Evolutionary conservation across 1,284 basidiomycete genomes (phyloP).

Genomic region (Trametes pubescens): DNA sequence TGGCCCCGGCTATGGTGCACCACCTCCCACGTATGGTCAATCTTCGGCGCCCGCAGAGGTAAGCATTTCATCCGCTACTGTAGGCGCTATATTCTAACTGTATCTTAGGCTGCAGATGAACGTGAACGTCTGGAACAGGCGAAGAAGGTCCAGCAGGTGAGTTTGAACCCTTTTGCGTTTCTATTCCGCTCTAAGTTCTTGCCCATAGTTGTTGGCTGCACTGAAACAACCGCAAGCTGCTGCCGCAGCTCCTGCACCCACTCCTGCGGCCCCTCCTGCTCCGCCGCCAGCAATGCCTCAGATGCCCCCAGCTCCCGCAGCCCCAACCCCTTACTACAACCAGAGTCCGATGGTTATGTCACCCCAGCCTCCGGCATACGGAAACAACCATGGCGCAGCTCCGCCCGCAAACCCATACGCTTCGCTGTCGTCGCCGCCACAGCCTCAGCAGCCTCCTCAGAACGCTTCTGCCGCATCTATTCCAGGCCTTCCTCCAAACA

Average conservation of each 20-base stretch:
- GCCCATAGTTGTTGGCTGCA: slow-evolving; percentile 69
- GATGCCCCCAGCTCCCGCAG: slow-evolving; percentile 43
- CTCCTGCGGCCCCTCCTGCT: slow-evolving; percentile 44
- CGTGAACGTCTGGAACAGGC: slow-evolving; percentile 84
- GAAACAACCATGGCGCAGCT: slow-evolving; percentile 19
- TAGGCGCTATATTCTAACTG: not conserved
- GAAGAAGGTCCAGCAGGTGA: slow-evolving; percentile 78
- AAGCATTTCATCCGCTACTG: slow-evolving; percentile 18
- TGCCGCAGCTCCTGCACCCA: slow-evolving; percentile 18
- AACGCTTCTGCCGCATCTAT: slow-evolving; percentile 23
- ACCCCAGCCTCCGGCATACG: slow-evolving; percentile 23
- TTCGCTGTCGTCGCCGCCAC: slow-evolving; percentile 28
- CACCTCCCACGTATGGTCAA: slow-evolving; percentile 41
- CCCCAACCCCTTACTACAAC: slow-evolving; percentile 34
- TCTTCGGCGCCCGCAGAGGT: slow-evolving; percentile 40
- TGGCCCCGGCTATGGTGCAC: slow-evolving; percentile 41
- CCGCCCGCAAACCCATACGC: slow-evolving; percentile 30
- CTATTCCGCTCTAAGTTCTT: slow-evolving; percentile 15
- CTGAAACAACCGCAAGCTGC: slow-evolving; percentile 71
- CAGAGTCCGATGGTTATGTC: slow-evolving; percentile 30
- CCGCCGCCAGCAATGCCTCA: slow-evolving; percentile 43
- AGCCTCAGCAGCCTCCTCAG: slow-evolving; percentile 26
- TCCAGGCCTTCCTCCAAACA: slow-evolving; percentile 38
- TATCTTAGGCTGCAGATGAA: slow-evolving; percentile 59
- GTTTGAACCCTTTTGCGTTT: slow-evolving; percentile 22